Conservation (phyloP, 495 filamentous ascomycete species). For the Parachaetomium inaequale region DNA sequence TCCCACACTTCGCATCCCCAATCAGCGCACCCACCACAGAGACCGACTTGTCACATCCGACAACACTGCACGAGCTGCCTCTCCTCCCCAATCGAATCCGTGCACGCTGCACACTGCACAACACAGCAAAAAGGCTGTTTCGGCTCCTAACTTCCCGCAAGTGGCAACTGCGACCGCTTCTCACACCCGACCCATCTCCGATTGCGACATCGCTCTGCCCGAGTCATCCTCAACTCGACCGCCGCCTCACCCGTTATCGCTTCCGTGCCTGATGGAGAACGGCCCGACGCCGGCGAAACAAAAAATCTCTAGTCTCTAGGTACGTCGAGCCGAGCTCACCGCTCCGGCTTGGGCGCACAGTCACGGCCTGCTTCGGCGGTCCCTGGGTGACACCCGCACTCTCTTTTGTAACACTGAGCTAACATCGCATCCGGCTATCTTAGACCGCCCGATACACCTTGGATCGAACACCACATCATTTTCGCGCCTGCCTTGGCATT, state of each 20-base stretch:
- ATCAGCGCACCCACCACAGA: not conserved
- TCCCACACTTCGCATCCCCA: not conserved
- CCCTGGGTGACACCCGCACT: not conserved
- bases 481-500: not conserved
- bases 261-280: conserved; percentile 7
- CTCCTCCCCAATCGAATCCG: not conserved
- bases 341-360: not conserved
- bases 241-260: not conserved
- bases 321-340: not conserved
- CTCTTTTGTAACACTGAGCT: not conserved
- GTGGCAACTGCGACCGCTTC: not conserved
- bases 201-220: conserved; percentile 7
- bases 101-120: not conserved
- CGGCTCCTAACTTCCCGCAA: not conserved
- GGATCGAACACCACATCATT: not conserved
- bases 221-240: not conserved
- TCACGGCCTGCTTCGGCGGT: conserved; percentile 2
- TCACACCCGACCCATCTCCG: not conserved
- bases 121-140: not conserved
- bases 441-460: not conserved
- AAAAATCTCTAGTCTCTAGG: conserved; percentile 1
- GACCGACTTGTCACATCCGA: conserved; percentile 1
- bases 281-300: not conserved
- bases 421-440: not conserved
- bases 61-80: not conserved